These are phyloP conservation scores for Daedaleopsis nitida DNA, from an alignment of 768 basidiomycete species.

Conservation along the genomic window DNA sequence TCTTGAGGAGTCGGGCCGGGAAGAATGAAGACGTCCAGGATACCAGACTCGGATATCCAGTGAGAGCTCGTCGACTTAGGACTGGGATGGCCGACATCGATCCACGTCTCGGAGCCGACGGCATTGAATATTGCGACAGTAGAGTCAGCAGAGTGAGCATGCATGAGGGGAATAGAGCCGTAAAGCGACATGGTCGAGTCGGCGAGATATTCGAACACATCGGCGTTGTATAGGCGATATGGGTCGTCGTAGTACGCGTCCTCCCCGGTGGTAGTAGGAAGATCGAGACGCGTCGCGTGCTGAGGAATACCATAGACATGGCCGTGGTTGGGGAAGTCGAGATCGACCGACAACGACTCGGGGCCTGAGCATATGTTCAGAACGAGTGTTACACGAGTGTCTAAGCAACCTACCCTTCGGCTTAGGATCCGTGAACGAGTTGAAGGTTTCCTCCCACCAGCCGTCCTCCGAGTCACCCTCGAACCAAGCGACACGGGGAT, in stretches of 20 bases:
- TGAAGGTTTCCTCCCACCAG: conserved; percentile 89
- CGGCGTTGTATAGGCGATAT: conserved; percentile 92
- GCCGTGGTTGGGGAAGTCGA: conserved; percentile 88
- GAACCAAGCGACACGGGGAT: conserved; percentile 72
- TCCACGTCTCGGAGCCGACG: conserved; percentile 90
- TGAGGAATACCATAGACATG: conserved; percentile 97
- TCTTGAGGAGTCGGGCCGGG: conserved; percentile 86
- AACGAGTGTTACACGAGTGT: not conserved
- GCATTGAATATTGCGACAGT: conserved; percentile 92
- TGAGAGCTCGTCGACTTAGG: conserved; percentile 81
- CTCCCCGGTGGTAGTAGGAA: conserved; percentile 87
- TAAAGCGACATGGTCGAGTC: conserved; percentile 82
- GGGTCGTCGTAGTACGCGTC: conserved; percentile 81
- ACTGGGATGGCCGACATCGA: conserved; percentile 78
- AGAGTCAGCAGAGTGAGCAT: conserved; percentile 85
- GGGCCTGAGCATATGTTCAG: conserved; percentile 62
- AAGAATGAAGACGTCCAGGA: conserved; percentile 90
- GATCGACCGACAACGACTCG: conserved; percentile 90
- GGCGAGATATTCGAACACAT: conserved; percentile 95
- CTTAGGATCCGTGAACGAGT: conserved; percentile 88
- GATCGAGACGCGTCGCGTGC: conserved; percentile 86
- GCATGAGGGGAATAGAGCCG: conserved; percentile 89
- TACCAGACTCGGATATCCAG: conserved; percentile 98
- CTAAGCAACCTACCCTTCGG: conserved; percentile 76
- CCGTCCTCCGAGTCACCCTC: conserved; percentile 84